Conservation (phyloP, 805 yeast genomes). For the Barnettozyma pratensis region DNA sequence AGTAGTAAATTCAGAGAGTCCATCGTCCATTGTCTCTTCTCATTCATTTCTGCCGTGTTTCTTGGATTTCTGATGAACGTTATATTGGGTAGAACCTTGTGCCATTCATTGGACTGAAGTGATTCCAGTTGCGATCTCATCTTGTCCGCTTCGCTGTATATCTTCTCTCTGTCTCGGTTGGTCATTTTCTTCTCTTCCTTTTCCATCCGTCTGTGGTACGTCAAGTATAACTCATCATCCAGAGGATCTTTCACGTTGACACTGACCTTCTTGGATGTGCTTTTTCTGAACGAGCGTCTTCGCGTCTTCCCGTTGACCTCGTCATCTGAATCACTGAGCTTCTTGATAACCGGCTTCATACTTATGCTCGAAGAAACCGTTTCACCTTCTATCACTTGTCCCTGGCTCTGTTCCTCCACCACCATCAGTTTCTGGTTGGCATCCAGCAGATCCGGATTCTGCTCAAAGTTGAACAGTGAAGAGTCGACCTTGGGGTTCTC, state of each 20-base stretch:
- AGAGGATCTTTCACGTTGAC: slow-evolving; percentile 36
- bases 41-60: slow-evolving; percentile 42
- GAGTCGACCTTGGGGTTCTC: slow-evolving; percentile 15
- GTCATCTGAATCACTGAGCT: background rate
- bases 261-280: slow-evolving; percentile 11
- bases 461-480: slow-evolving; percentile 24
- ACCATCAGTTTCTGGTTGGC: slow-evolving; percentile 9
- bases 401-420: slow-evolving; percentile 5
- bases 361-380: background rate
- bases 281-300: slow-evolving; percentile 10
- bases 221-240: slow-evolving; percentile 33
- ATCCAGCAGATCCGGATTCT: slow-evolving; percentile 15
- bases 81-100: slow-evolving; percentile 36
- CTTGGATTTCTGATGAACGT: slow-evolving; percentile 43
- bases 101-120: slow-evolving; percentile 43
- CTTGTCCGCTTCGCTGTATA: slow-evolving; percentile 50
- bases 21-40: slow-evolving; percentile 49
- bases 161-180: slow-evolving; percentile 46
- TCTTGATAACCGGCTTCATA: slow-evolving; percentile 5
- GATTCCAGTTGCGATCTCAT: slow-evolving; percentile 35
- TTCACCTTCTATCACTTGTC: slow-evolving; percentile 1
- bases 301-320: background rate
- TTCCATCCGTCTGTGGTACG: slow-evolving; percentile 55
- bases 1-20: slow-evolving; percentile 33
- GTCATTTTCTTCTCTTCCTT: slow-evolving; percentile 57